Base-by-base conservation (phyloP, 192 early-diverging fungal species). In the Allomyces macrogynus region DNA sequence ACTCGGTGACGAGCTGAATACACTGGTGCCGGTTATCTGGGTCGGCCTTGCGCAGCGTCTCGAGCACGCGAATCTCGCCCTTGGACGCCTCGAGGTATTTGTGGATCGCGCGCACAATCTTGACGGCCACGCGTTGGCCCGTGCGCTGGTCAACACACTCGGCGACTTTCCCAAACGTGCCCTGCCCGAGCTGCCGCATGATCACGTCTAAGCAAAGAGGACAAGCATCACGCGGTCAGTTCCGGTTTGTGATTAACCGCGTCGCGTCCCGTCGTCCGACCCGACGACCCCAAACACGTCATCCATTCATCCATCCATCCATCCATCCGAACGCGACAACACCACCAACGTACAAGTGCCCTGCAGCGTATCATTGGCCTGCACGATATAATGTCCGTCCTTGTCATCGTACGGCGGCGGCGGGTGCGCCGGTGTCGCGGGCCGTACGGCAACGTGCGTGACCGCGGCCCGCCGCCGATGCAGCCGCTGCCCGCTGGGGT, bases 131-230 rank as follows among this genome's bases (percentile, higher is more conserved):
- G 62, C 78, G 71, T 20, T 69, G 73, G 14, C 76, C 76, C 22
- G 70, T 71, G 0, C 77, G 73, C 10, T 77, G 76, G 72, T 95
- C 92, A 64, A 73, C 85, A 54, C 87, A 91, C 72, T 94, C 86
- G 64, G 92, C 86, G 12, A 98, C 95, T 75, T 92, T 93, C 72
- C 95, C 95, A 80, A 95, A 98, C 4, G 95, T 98, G 12, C 95
- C 95, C 74, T 96, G 93, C 5, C 95, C 95, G 25, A 98, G 76
- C 44, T 91, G 74, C 14, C 84, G 77, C 62, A 89, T 76, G 67
- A 97, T 95, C 69, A 80, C 80, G 69, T 89, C 88, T 90, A 63
- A 32, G 70, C 63, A 27, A 25, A 10, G 20, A 40, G 16, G 63
- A 40, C n/a, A 64, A 18, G n/a, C 24, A 25, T 10, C 18, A 23